A percentile compares a stretch with the other conserved stretches of the same genome.
Conservation (phyloP, 1,284 basidiomycete genomes). For the Macrocystidia cucumis region DNA sequence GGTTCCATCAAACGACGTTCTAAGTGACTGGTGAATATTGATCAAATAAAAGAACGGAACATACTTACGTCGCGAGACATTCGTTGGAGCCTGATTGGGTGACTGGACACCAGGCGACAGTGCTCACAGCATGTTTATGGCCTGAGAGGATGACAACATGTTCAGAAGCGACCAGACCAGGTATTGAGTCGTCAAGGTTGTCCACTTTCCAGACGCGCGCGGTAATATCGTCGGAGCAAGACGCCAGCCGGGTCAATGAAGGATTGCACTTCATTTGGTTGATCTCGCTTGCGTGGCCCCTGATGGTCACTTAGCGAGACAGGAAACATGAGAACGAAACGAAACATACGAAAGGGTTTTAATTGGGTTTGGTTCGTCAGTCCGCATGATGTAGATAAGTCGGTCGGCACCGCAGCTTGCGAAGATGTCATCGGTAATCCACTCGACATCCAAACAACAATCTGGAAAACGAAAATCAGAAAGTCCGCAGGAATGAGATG, state of each 20-base stretch:
- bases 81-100: constrained; percentile 38
- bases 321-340: constrained; percentile 1
- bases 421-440: constrained; percentile 68
- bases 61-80: constrained; percentile 61
- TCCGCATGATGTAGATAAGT: constrained; percentile 50
- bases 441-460: constrained; percentile 76
- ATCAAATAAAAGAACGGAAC: constrained; percentile 4
- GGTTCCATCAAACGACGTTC: constrained; percentile 71
- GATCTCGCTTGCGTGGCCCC: constrained; percentile 72
- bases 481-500: constrained; percentile 5
- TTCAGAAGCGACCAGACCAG: constrained; percentile 26
- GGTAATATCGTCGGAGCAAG: constrained; percentile 74
- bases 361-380: constrained; percentile 43
- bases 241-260: constrained; percentile 58
- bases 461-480: constrained; percentile 28
- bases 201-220: constrained; percentile 70
- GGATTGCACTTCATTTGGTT: constrained; percentile 72
- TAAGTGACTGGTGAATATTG: constrained; percentile 18
- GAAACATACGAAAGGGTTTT: constrained; percentile 47
- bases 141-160: constrained; percentile 45
- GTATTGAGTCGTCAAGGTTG: constrained; percentile 29
- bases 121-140: constrained; percentile 61
- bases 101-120: constrained; percentile 65
- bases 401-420: constrained; percentile 70
- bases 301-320: constrained; percentile 18